Conservation (phyloP, 768 basidiomycete species). For the Boletus reticuloceps region DNA sequence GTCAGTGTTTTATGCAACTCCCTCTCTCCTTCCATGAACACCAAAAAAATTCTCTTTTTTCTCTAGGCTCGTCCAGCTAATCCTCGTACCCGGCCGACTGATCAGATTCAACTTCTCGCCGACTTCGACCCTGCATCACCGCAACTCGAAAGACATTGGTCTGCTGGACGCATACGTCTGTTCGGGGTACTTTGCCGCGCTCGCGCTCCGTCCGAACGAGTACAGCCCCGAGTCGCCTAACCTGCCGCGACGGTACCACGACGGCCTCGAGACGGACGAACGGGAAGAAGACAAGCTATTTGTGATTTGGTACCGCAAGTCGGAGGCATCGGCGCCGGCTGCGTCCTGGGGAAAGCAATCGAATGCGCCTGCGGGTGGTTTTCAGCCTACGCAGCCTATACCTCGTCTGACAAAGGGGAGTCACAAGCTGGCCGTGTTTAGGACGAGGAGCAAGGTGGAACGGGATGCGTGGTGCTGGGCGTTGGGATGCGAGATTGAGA, state of each 20-base stretch:
- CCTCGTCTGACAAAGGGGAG: constrained; percentile 53
- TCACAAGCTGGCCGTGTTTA: constrained; percentile 61
- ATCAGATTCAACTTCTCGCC: constrained; percentile 68
- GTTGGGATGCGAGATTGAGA: constrained; percentile 86
- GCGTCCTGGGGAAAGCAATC: constrained; percentile 2
- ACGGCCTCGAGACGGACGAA: constrained; percentile 88
- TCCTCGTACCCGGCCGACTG: constrained; percentile 74
- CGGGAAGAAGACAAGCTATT: constrained; percentile 86
- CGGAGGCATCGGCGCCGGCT: constrained; percentile 12
- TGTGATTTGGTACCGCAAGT: constrained; percentile 67
- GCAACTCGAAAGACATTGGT: constrained; percentile 52
- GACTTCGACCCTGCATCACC: constrained; percentile 53
- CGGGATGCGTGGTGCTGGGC: constrained; percentile 96
- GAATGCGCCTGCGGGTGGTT: constrained; percentile 20
- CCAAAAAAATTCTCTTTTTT: neutral
- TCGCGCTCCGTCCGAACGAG: constrained; percentile 61
- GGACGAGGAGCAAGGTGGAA: constrained; percentile 81
- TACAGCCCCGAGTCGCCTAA: constrained; percentile 50
- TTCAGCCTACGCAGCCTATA: constrained; percentile 26
- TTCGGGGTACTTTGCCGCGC: constrained; percentile 82
- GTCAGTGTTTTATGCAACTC: constrained; percentile 41
- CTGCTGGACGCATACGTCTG: constrained; percentile 77
- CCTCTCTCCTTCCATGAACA: too few relatives aligned
- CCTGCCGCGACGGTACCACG: constrained; percentile 76
- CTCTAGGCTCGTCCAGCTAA: constrained; percentile 62